These are phyloP conservation scores for Uronychia binucleata DNA, from an alignment of 73 alveolate genomes.

Conservation along the genomic window DNA sequence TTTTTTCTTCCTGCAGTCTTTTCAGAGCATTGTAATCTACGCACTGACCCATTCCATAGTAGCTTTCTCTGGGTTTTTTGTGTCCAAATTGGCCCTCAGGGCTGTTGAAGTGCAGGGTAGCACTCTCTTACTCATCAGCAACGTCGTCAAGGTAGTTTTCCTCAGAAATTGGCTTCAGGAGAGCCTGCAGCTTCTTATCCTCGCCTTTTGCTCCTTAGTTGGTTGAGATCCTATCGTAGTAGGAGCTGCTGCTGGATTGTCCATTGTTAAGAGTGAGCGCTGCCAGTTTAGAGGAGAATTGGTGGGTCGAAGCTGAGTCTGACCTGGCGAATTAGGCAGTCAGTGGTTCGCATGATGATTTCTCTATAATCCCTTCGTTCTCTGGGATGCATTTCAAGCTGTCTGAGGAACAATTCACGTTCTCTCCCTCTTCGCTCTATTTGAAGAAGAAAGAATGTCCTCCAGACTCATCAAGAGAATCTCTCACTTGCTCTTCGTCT, in stretches of 20 bases:
- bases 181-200: not conserved
- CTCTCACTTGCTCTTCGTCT: not conserved
- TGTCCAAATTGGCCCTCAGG: not conserved
- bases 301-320: not conserved
- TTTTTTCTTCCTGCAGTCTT: not conserved
- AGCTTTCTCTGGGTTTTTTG: not conserved
- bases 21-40: too few relatives aligned
- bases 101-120: not conserved
- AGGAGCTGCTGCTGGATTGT: not conserved
- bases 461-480: not conserved
- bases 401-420: not conserved
- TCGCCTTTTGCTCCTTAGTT: not conserved
- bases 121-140: not conserved
- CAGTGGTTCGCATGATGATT: not conserved
- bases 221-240: not conserved
- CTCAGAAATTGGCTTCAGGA: not conserved
- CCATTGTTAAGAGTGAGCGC: not conserved
- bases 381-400: not conserved
- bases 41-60: too few relatives aligned
- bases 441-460: not conserved
- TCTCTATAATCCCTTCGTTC: not conserved
- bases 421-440: too few relatives aligned
- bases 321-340: not conserved
- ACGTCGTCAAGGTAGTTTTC: not conserved
- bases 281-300: not conserved